Evolutionary conservation across 2,329 filamentous ascomycete genomes (phyloP), one percentile per base, ranked within the genome.

Genomic region (Didymella pomorum): DNA sequence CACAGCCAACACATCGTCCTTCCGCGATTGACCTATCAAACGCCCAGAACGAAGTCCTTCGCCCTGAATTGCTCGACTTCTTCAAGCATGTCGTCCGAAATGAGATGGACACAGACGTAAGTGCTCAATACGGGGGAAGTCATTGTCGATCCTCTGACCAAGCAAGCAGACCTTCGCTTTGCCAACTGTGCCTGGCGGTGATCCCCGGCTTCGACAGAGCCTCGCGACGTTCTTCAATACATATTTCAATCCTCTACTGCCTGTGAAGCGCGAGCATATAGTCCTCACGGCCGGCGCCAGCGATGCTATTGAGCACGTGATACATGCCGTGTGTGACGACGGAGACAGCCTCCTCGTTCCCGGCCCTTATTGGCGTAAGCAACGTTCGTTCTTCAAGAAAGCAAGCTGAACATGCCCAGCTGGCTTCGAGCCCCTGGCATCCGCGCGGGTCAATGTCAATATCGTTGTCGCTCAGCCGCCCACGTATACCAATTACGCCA

Each of bases 401-500:
- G 14, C 8, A 16, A 20, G 28, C 28, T 52, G 2, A 52, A 12
- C 4, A 31, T 6, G 5, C 12, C 9, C 4, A 52, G 49, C 39
- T 26, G 39, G 49, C 4, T 44, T 52, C 18, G 39, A 52, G 9
- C 16, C 37, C 12, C 4, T 35, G 10, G 28, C 14, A 16, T 33
- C 20, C 2, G 26, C 28, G 5, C 20, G 39, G 23, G 28, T 20
- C 2, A 43, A 52, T 7, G 49, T 41, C 20, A 44, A 35, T 8
- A 44, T 44, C 21, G 20, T 52, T 16, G 26, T 44, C 28, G 49
- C 39, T 35, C 16, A 52, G n/a, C 39, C 39, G 14, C 48, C 48
- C 2, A 52, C 48, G 20, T 52, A 43, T 9, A 26, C 28, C 14
- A 52, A 52, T 10, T 44, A 44, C 21, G 35, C 35, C 11, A 39